Evolutionary conservation across 768 basidiomycete genomes (phyloP).

Genomic region (Megacollybia marginata): DNA sequence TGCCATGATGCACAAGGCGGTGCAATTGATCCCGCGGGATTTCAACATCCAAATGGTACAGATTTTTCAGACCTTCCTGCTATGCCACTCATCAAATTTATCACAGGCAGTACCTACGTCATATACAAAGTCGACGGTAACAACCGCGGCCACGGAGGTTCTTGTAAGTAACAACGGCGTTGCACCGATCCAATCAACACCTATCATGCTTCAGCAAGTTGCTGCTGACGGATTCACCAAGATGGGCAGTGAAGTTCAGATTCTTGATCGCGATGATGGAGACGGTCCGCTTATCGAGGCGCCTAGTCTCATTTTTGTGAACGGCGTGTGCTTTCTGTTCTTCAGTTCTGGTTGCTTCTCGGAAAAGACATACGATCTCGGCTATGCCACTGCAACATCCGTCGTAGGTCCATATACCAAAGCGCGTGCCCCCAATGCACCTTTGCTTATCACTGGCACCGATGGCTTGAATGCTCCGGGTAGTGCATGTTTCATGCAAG

Average conservation of each 20-base stretch:
- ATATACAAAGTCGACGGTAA: slow-evolving; percentile 27
- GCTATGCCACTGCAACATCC: slow-evolving; percentile 19
- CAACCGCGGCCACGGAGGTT: slow-evolving; percentile 19
- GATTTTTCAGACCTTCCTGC: too few species aligned
- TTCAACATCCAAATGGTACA: too few species aligned
- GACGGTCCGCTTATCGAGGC: slow-evolving; percentile 25
- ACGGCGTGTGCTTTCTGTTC: slow-evolving; percentile 17
- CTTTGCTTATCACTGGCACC: slow-evolving; percentile 1
- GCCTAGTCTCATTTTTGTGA: slow-evolving; percentile 13
- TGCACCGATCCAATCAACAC: slow-evolving; percentile 12
- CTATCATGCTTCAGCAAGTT: slow-evolving; percentile 21
- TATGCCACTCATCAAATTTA: neutral
- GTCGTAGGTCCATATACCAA: slow-evolving; percentile 24
- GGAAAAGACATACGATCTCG: slow-evolving; percentile 17
- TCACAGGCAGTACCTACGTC: slow-evolving; percentile 14
- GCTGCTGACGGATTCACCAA: slow-evolving; percentile 16
- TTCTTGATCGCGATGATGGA: slow-evolving; percentile 15
- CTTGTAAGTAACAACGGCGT: slow-evolving; percentile 15
- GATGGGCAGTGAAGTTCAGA: slow-evolving; percentile 13
- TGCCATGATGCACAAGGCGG: too few species aligned
- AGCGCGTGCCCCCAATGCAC: neutral
- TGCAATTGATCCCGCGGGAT: too few species aligned
- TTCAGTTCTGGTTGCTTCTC: slow-evolving; percentile 23
- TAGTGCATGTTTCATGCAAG: neutral
- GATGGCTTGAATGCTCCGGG: slow-evolving; percentile 1